Conservation (phyloP, 2,329 filamentous ascomycete genomes). For the Dryadomyces quercivorus region DNA sequence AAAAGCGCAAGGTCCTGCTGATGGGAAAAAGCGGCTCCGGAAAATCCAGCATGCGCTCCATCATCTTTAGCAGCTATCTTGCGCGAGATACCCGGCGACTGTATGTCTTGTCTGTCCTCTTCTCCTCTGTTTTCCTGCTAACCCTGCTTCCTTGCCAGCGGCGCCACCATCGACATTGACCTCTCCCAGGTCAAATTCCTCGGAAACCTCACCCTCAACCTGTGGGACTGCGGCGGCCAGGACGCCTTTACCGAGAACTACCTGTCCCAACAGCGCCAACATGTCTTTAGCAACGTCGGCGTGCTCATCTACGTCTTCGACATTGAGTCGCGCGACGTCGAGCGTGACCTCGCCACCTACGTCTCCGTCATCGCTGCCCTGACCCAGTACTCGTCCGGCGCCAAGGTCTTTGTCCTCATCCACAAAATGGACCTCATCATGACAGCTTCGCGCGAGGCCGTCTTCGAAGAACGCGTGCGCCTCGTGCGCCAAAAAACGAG, state of each 20-base stretch:
- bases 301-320: slow-evolving; percentile 99
- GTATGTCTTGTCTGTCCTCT: slow-evolving; percentile 23
- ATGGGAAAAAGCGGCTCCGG: slow-evolving; percentile 97
- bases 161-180: slow-evolving; percentile 96
- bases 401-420: slow-evolving; percentile 86
- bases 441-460: slow-evolving; percentile 59
- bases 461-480: slow-evolving; percentile 74
- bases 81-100: slow-evolving; percentile 87
- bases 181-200: slow-evolving; percentile 98
- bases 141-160: slow-evolving; percentile 27
- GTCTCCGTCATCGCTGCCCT: slow-evolving; percentile 80
- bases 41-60: slow-evolving; percentile 96
- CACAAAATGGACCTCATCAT: slow-evolving; percentile 99
- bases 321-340: slow-evolving; percentile 89
- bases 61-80: slow-evolving; percentile 98
- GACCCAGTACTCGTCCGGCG: slow-evolving; percentile 66
- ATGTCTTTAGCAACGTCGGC: slow-evolving; percentile 93
- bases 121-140: not conserved
- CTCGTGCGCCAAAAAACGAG: slow-evolving; percentile 63
- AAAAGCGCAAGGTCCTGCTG: slow-evolving; percentile 77
- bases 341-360: slow-evolving; percentile 87
- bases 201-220: slow-evolving; percentile 89
- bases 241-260: slow-evolving; percentile 99
- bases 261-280: slow-evolving; percentile 84
- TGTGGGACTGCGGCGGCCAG: slow-evolving; percentile 98